Base-by-base conservation (phyloP, 805 yeast genomes). In the Barnettozyma salicaria region DNA sequence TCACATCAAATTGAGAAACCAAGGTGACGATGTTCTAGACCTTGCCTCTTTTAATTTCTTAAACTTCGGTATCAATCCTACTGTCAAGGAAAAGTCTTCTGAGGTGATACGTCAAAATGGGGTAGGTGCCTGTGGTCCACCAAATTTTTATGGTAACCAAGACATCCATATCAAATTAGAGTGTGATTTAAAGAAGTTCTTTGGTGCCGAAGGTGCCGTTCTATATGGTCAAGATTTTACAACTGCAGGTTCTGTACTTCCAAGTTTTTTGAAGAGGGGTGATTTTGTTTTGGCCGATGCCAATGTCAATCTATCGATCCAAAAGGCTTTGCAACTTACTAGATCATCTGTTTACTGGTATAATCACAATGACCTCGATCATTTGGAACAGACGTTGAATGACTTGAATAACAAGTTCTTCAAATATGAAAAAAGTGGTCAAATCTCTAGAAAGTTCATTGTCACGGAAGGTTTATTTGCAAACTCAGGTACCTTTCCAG, bases 111-210 rank as follows among this genome's bases (percentile, higher is more conserved):
- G 67, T 32, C 67, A 68, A 40, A 77, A 82, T 41, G 98, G 98
- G 56, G 97, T 92, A 35, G 98, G 98, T 46, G 90, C 97, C 1
- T 92, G 98, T 67, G 96, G 97, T 27, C 97, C 98, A 5, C 95
- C 97, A 29, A 95, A 95, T 39, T 92, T 92, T 53, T 92, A 89
- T 59, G 98, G 98, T 43, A 83, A 88, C 42, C 96, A 88, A 61
- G 96, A 88, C 56, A 87, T 80, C 30, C 98, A 92, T 56, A 79
- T 78, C 38, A 71, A 80, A 50, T 68, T 85, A 39, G 95, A 88
- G 58, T 77, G 76, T 50, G 82, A 78, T 44, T 61, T 92, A 42
- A 78, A 96, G 10, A 58, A 66, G 22, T 90, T 78, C 54, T 75
- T 90, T 47, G 87, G 82, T 19, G 73, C 86, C 3, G 95, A 85